Evolutionary conservation across 345 rosid species (phyloP), one percentile per base, ranked within the genome.

Genomic region (Camelina neglecta): DNA sequence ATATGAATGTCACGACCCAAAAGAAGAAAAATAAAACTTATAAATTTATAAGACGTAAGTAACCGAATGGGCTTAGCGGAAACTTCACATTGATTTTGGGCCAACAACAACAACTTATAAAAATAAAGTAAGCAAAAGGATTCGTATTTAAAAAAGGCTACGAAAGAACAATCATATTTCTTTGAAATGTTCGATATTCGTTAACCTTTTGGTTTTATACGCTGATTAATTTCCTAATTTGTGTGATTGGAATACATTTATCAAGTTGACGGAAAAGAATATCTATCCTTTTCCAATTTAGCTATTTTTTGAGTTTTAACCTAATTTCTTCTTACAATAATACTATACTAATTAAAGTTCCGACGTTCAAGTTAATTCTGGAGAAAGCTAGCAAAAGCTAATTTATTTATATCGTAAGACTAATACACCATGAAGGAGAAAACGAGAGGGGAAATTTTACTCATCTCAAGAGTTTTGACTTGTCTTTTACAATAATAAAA

Each of bases 381-480:
- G 42, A 54, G 41, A 68, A 39, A 61, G 53, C 26, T 41, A 56
- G 61, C 18, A 23, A 11, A 42, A 44, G n/a, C 16, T 44, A 44
- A 44, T n/a, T 61, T 48, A 36, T 59, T 15, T 50, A 11, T 61
- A 18, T 33, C 10, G 11, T 41, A 42, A 11, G 20, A 5, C 8
- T 4, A 6, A 36, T 38, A 38, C 11, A 20, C 12, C 8, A 23
- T 29, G 31, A 50, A 60, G 60, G 54, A 62, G 4, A 23, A 63
- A 42, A 44, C 38, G 50, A 20, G 18, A 10, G 23, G 9, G 18
- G 18, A 29, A 31, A 31, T 55, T 33, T 4, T 45, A 18, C 55
- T 44, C 4, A 56, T 36, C 29, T 45, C 26, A 24, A 66, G 33
- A 65, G 39, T 26, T 26, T 49, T 65, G 38, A 65, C 58, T 21